Evolutionary conservation across 345 rosid species (phyloP).

Genomic region (Arabidopsis arenosa): DNA sequence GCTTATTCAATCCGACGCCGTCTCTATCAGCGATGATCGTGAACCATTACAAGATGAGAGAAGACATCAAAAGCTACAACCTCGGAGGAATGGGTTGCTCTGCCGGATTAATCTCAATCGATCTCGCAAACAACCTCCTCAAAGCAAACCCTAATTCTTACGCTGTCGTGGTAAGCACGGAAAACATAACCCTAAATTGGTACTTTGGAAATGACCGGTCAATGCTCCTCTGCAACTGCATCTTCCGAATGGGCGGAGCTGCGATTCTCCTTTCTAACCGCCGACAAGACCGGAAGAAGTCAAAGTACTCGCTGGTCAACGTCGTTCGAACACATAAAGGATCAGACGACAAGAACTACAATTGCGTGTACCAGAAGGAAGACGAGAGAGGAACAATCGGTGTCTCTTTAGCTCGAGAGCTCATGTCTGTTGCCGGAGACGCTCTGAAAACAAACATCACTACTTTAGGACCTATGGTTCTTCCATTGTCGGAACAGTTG

Average conservation of each 20-base stretch:
- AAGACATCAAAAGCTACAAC: conserved; percentile 74
- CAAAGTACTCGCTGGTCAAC: conserved; percentile 85
- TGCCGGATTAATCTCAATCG: conserved; percentile 84
- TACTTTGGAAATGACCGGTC: conserved; percentile 82
- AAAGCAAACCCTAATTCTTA: conserved; percentile 70
- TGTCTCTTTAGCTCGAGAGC: conserved; percentile 79
- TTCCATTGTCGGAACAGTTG: conserved; percentile 71
- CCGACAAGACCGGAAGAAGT: conserved; percentile 52
- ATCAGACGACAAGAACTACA: conserved; percentile 69
- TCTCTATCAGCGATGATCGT: conserved; percentile 81
- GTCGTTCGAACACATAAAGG: conserved; percentile 87
- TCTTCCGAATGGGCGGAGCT: conserved; percentile 95
- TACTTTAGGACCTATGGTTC: conserved; percentile 81
- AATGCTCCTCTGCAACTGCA: conserved; percentile 85
- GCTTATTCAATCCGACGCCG: conserved; percentile 82
- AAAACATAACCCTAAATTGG: conserved; percentile 87
- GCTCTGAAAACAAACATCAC: conserved; percentile 89
- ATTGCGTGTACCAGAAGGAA: conserved; percentile 82
- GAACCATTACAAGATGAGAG: conserved; percentile 73
- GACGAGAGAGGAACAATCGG: conserved; percentile 73
- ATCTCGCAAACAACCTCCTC: conserved; percentile 74
- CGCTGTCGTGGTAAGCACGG: conserved; percentile 91
- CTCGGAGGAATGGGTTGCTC: conserved; percentile 97
- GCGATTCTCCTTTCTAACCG: conserved; percentile 84
- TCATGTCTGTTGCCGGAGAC: conserved; percentile 93